A percentile compares a stretch with the other conserved stretches of the same genome.
phyloP scores from a whole-genome alignment of 2,329 filamentous ascomycete species.

The Penicillium sp. region DNA sequence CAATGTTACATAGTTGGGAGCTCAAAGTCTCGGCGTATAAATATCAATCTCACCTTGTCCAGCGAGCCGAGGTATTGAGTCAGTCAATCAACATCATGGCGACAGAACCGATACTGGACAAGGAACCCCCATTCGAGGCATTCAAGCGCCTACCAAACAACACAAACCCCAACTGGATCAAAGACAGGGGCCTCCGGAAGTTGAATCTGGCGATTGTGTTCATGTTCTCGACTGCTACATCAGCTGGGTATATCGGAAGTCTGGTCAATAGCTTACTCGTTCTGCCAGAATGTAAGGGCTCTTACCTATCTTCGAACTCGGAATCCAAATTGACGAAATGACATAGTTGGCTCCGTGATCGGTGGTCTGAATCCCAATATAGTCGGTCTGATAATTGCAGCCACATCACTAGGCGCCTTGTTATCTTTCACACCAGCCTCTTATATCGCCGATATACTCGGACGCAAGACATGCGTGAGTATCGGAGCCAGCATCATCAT shows the following conservation, averaged over 20 bases:
- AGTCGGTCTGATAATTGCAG: conserved; percentile 19
- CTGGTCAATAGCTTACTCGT: conserved; percentile 24
- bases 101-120: background rate
- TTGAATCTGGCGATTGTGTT: conserved; percentile 22
- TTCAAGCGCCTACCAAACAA: conserved; percentile 19
- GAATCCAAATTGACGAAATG: background rate
- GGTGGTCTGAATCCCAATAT: conserved; percentile 15
- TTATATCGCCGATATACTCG: conserved; percentile 41
- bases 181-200: conserved; percentile 21
- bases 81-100: background rate
- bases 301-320: no score
- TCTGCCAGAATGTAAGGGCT: conserved; percentile 17
- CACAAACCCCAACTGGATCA: conserved; percentile 21
- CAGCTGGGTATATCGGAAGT: conserved; percentile 24
- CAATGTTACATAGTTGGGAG: background rate
- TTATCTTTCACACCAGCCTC: conserved; percentile 20
- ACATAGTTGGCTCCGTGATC: conserved; percentile 12
- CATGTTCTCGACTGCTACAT: conserved; percentile 19
- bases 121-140: conserved; percentile 17
- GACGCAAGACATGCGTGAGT: conserved; percentile 45
- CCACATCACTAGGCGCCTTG: conserved; percentile 17
- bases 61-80: background rate
- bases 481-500: conserved; percentile 35
- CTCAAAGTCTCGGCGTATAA: background rate
- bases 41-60: background rate